Conservation (phyloP, 768 basidiomycete species). For the Crepidotus variabilis region DNA sequence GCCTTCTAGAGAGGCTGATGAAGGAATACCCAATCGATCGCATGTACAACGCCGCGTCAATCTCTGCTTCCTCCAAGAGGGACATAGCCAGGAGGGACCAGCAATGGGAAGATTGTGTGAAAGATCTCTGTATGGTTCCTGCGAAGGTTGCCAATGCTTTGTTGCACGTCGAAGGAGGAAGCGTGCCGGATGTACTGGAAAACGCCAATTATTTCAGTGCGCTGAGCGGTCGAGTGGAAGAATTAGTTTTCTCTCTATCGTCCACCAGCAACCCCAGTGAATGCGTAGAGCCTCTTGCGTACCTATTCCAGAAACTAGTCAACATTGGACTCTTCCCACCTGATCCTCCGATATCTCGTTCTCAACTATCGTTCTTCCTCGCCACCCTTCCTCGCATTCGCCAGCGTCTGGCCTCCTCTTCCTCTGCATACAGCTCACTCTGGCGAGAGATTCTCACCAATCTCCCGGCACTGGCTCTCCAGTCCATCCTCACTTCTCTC, state of each 20-base stretch:
- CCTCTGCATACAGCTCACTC: constrained; percentile 36
- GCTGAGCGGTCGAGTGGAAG: constrained; percentile 50
- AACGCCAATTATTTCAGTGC: constrained; percentile 53
- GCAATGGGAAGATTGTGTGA: constrained; percentile 77
- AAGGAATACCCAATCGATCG: constrained; percentile 67
- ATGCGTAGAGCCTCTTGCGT: constrained; percentile 30
- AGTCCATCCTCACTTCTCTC: constrained; percentile 57
- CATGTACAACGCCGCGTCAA: constrained; percentile 34
- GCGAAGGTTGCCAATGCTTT: constrained; percentile 75
- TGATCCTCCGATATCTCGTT: constrained; percentile 42
- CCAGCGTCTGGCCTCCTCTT: constrained; percentile 24
- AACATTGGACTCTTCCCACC: constrained; percentile 65
- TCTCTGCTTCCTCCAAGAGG: not conserved
- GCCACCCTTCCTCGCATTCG: constrained; percentile 47
- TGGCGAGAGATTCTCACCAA: constrained; percentile 47
- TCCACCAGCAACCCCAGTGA: constrained; percentile 7
- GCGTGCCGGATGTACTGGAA: constrained; percentile 47
- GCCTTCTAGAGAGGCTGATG: constrained; percentile 50
- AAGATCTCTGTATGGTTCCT: constrained; percentile 62
- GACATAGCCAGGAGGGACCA: constrained; percentile 28
- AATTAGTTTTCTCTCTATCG: constrained; percentile 44
- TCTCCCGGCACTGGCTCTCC: constrained; percentile 50
- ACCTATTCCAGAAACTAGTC: constrained; percentile 63
- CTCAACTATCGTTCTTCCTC: constrained; percentile 71
- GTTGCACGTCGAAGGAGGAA: constrained; percentile 17